These are phyloP conservation scores for Fusarium mundagurra DNA, from an alignment of 2,329 filamentous ascomycete species.

Conservation along the genomic window DNA sequence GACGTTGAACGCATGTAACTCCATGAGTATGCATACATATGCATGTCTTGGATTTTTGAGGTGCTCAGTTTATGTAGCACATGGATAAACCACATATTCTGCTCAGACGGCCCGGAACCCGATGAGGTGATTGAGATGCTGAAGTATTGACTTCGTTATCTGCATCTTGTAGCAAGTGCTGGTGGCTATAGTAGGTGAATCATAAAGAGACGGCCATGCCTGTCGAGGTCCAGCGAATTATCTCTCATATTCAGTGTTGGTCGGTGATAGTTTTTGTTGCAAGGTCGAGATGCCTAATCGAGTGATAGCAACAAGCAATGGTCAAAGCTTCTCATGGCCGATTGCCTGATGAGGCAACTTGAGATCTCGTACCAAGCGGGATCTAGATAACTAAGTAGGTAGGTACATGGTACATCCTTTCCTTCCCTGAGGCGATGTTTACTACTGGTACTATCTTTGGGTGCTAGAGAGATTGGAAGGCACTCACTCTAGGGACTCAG, in stretches of 20 bases:
- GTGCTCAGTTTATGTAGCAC: neutral
- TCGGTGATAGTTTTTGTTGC: neutral
- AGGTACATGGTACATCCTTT: neutral
- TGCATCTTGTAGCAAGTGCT: neutral
- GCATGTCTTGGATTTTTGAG: neutral
- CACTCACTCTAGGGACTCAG: neutral
- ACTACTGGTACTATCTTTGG: neutral
- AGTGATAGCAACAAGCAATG: slow-evolving; percentile 22
- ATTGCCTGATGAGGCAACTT: slow-evolving; percentile 34
- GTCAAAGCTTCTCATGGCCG: slow-evolving; percentile 17
- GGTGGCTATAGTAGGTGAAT: neutral
- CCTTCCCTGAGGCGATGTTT: neutral
- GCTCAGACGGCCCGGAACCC: neutral
- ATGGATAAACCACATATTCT: neutral
- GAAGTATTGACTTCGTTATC: neutral
- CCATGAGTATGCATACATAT: neutral
- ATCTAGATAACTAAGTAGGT: slow-evolving; percentile 18
- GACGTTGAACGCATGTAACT: neutral
- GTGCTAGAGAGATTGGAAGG: neutral
- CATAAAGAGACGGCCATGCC: neutral
- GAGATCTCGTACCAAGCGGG: slow-evolving; percentile 31
- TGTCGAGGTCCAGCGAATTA: neutral
- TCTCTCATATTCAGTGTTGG: neutral
- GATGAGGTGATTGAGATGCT: neutral
- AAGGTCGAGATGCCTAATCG: slow-evolving; percentile 3